Evolutionary conservation across 306 rosid genomes (phyloP), one percentile per base, ranked within the genome.

Genomic region (Casuarina equisetifolia): DNA sequence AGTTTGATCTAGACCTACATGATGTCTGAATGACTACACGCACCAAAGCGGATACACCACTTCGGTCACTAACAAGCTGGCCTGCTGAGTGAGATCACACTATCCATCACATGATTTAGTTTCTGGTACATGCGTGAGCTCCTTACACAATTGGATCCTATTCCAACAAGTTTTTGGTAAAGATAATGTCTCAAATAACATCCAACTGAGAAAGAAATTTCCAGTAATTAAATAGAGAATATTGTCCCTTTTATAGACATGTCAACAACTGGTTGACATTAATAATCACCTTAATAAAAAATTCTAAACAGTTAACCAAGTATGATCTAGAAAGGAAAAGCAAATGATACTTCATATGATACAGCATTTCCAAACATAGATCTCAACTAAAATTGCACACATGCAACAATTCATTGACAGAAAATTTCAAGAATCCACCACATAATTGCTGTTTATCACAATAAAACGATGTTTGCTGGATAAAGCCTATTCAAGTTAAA

Each of bases 401-500:
- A 62, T 12, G 0, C 17, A 62, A 36, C 9, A 32, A 62, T 11
- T 42, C 32, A 48, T 46, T 46, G 73, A 46, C 44, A 48, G 19
- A 1, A 3, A 40, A 70, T 48, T 48, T 70, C 55, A 48, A 70
- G 71, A 70, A 49, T 58, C 13, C 50, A 48, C 57, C 25, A 70
- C 64, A 35, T 16, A 43, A 69, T 42, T 69, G 73, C 36, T 43
- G n/a, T n/a, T n/a, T 6, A 68, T 17, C 54, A 50, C 63, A 67
- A 11, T 72, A 61, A 66, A 38, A 50, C 57, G 38, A 35, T 57
- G 72, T 8, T 20, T 53, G 32, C 32, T 71, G 38, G 44, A 48
- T 69, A 66, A 72, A 78, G 68, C 48, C 36, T n/a, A 54, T 59
- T 58, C 13, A 20, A 52, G 76, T 75, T 69, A 36, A 36, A 43